Conservation (phyloP, 441 rosid genomes). For the Gossypium trilobum region DNA sequence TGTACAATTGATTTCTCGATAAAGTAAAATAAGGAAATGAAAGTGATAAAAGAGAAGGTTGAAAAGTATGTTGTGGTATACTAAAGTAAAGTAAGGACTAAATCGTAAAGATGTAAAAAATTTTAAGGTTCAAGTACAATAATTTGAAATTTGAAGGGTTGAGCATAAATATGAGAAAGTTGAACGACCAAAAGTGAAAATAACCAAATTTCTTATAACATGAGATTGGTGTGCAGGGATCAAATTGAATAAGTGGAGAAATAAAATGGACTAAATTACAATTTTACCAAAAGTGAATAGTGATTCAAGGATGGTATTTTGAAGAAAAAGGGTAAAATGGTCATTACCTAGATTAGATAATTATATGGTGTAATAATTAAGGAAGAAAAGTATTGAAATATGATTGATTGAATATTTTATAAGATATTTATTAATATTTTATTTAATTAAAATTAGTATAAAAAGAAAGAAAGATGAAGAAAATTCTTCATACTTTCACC, state of each 20-base stretch:
- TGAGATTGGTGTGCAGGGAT: neutral
- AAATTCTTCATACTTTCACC: too few relatives aligned
- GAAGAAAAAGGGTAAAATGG: neutral
- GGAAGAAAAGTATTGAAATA: neutral
- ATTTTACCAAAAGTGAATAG: neutral
- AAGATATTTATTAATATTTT: neutral
- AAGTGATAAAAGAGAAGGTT: too few relatives aligned
- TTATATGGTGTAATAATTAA: too few relatives aligned
- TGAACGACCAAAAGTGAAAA: neutral
- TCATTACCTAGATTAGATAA: neutral
- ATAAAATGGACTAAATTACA: neutral
- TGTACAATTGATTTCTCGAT: neutral
- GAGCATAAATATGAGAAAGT: neutral
- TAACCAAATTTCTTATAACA: too few relatives aligned
- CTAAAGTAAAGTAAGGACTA: neutral
- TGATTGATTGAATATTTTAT: neutral
- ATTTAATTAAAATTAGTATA: too few relatives aligned
- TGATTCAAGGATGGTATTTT: neutral
- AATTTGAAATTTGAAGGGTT: neutral
- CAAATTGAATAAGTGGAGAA: neutral
- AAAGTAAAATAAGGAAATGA: too few relatives aligned
- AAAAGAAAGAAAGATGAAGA: too few relatives aligned
- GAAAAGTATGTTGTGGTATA: neutral
- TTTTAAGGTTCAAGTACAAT: neutral
- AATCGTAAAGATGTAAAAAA: too few relatives aligned